These are phyloP conservation scores for Apocynum venetum DNA, from an alignment of 257 asterid genomes.

Conservation along the genomic window DNA sequence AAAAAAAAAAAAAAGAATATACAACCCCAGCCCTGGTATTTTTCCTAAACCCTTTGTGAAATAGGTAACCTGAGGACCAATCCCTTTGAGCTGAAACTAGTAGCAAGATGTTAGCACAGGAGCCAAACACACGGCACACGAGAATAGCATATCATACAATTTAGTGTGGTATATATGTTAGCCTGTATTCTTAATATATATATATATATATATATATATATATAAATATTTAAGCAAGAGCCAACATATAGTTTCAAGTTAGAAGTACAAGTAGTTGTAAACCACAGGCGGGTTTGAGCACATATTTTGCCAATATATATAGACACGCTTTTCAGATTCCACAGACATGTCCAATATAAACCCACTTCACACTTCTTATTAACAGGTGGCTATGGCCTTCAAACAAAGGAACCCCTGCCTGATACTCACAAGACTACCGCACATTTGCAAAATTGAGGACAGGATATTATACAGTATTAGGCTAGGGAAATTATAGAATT, in stretches of 20 bases:
- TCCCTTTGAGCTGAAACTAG: slow-evolving; percentile 1
- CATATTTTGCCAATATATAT: not conserved
- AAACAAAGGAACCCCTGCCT: not conserved
- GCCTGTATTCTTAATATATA: too few species aligned
- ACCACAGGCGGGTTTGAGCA: not conserved
- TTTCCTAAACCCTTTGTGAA: not conserved
- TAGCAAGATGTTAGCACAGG: not conserved
- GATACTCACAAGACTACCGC: not conserved
- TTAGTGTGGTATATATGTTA: not conserved
- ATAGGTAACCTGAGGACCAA: not conserved
- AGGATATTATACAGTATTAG: not conserved
- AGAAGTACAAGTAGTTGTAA: not conserved
- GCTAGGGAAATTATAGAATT: too few species aligned
- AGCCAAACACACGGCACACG: not conserved
- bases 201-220: too few species aligned
- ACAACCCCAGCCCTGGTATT: not conserved
- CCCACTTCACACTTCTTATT: not conserved
- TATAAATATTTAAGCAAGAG: not conserved
- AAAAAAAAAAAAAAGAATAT: too few species aligned
- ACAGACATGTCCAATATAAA: not conserved
- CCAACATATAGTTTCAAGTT: not conserved
- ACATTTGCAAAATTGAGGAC: not conserved
- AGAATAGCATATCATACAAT: not conserved
- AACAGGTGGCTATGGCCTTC: not conserved
- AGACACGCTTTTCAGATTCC: not conserved